Evolutionary conservation across 768 basidiomycete genomes (phyloP).

Genomic region (Sarcodon sp.): DNA sequence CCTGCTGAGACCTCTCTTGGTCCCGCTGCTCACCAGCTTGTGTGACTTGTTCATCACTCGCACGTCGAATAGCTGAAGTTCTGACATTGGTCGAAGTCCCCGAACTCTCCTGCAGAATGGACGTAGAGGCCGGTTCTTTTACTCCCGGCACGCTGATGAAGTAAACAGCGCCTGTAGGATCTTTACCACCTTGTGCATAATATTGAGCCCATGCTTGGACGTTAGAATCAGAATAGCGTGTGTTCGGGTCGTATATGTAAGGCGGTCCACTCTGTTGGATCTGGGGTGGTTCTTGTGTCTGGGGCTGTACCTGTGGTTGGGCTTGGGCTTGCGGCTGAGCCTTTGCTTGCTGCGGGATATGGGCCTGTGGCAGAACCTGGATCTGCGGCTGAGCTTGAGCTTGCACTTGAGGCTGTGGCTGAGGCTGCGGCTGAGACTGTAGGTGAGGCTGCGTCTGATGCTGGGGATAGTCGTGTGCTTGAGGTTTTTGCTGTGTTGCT

Average conservation of each 20-base stretch:
- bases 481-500: neutral
- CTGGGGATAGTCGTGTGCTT: neutral
- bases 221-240: slow-evolving; percentile 64
- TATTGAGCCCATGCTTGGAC: slow-evolving; percentile 84
- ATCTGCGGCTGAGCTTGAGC: slow-evolving; percentile 14
- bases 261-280: slow-evolving; percentile 24
- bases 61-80: neutral
- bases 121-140: slow-evolving; percentile 24
- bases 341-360: slow-evolving; percentile 21
- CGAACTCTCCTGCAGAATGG: neutral
- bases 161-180: slow-evolving; percentile 66
- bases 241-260: slow-evolving; percentile 47
- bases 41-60: neutral
- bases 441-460: slow-evolving; percentile 16
- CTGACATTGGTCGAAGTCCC: neutral
- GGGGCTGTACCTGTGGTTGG: neutral
- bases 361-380: slow-evolving; percentile 18
- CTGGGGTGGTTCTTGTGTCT: neutral
- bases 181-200: slow-evolving; percentile 69
- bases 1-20: neutral
- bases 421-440: slow-evolving; percentile 12
- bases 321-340: slow-evolving; percentile 10
- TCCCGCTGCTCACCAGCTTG: neutral
- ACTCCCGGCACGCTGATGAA: slow-evolving; percentile 71
- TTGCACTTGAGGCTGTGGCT: slow-evolving; percentile 10